A percentile compares a stretch with the other conserved stretches of the same genome.
phyloP scores from a whole-genome alignment of 306 rosid species.

The Gynostemma pentaphyllum region DNA sequence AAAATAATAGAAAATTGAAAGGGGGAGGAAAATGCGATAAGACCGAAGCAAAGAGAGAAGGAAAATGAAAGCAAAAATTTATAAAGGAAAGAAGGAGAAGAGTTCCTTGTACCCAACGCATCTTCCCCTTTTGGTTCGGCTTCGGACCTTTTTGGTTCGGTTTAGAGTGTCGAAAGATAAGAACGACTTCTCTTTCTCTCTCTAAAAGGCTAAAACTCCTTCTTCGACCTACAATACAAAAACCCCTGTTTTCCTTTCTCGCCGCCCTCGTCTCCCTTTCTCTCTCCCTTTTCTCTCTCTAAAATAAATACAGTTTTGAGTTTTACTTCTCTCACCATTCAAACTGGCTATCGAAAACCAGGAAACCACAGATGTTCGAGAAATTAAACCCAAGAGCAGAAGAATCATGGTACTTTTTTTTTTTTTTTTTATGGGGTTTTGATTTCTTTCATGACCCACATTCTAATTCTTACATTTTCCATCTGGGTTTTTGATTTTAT shows the following conservation, averaged over 20 bases:
- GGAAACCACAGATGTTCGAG: slow-evolving; percentile 61
- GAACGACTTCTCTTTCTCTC: slow-evolving; percentile 37
- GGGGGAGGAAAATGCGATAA: slow-evolving; percentile 36
- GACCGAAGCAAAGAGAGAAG: slow-evolving; percentile 32
- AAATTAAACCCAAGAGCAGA: slow-evolving; percentile 84
- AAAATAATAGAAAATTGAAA: neutral
- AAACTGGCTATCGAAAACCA: slow-evolving; percentile 87
- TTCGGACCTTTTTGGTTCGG: slow-evolving; percentile 10
- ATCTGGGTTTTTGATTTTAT: slow-evolving; percentile 10
- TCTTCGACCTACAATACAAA: slow-evolving; percentile 60
- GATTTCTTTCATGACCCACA: neutral
- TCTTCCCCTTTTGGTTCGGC: slow-evolving; percentile 25
- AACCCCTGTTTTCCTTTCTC: slow-evolving; percentile 46
- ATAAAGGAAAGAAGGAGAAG: slow-evolving; percentile 63
- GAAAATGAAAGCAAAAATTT: slow-evolving; percentile 54
- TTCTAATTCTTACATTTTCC: neutral
- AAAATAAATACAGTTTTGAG: too few relatives aligned
- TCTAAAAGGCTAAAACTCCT: slow-evolving; percentile 33
- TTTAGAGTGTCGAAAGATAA: slow-evolving; percentile 81
- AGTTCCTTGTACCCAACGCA: slow-evolving; percentile 81
- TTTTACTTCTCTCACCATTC: slow-evolving; percentile 4
- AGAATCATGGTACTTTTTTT: slow-evolving; percentile 63
- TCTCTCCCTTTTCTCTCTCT: neutral
- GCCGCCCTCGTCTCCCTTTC: slow-evolving; percentile 17
- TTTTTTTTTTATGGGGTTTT: neutral